These are phyloP conservation scores for Brassica hybrid DNA, from an alignment of 441 rosid species.

Conservation along the genomic window DNA sequence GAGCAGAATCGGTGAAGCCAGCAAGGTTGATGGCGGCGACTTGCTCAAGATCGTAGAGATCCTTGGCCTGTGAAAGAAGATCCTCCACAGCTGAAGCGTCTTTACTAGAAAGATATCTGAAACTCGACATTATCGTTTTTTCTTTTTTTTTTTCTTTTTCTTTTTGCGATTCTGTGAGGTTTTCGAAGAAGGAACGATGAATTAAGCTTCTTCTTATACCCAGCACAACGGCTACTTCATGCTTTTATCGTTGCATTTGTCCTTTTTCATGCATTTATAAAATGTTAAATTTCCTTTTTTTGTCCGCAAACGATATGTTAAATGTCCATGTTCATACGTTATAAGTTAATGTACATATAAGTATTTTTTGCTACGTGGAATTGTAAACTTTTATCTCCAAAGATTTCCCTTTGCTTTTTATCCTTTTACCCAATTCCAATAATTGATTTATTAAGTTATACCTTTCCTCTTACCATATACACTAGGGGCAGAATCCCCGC, in stretches of 20 bases:
- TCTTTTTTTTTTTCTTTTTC: neutral
- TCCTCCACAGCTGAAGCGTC: slow-evolving; percentile 69
- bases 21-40: slow-evolving; percentile 70
- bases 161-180: neutral
- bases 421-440: too few species aligned
- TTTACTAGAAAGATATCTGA: slow-evolving; percentile 50
- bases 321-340: neutral
- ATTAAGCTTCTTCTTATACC: neutral
- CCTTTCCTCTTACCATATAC: too few species aligned
- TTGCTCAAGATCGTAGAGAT: slow-evolving; percentile 69
- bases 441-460: too few species aligned
- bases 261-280: neutral
- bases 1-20: slow-evolving; percentile 51
- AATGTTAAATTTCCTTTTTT: neutral
- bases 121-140: slow-evolving; percentile 50
- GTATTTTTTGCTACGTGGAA: neutral
- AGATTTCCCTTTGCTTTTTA: too few species aligned
- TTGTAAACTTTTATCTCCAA: neutral
- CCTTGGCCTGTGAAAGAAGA: slow-evolving; percentile 63
- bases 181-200: neutral
- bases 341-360: neutral
- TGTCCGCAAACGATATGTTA: neutral
- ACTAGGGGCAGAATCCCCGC: too few species aligned
- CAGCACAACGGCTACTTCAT: slow-evolving; percentile 17
- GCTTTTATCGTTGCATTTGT: neutral